Base-by-base conservation (phyloP, 75 land plant genomes). In the Pinus taeda region DNA sequence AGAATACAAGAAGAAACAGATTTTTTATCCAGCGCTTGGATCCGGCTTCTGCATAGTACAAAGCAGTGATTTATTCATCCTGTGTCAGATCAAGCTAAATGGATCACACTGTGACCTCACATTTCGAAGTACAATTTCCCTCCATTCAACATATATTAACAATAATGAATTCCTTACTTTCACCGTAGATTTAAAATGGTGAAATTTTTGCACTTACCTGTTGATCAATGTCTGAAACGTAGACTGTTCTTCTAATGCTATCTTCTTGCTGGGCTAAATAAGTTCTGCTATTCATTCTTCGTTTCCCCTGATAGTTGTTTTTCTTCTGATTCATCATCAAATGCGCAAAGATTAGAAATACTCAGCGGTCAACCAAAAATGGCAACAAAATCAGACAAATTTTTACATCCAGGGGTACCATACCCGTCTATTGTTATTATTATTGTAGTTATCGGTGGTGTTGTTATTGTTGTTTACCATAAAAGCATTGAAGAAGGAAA, bases 231-330 rank as follows among this genome's bases (percentile, higher is more conserved):
- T 91, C 93, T 53, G 91, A 89, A 14, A 91, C 91, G 80, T 89
- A 91, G 3, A 91, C 93, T 72, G 93, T 91, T 82, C 91, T 82
- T 70, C 89, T 71, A 75, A 91, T 89, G 15, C 83, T 73, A 21
- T 91, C 93, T 20, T 91, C 93, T 45, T 89, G 73, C 80, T 91
- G 93, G 0, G 91, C 91, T 83, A 84, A 83, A 57, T 77, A 84
- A 57, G 87, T 82, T 75, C 93, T 80, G 64, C 78, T 83, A 49
- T 91, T 88, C 70, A 83, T 77, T 73, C 91, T 71, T 55, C 84
- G 73, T 56, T 76, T 86, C 18, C 82, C 86, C 39, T 82, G 80
- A 62, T 72, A 59, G 24, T 75, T 82, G 33, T 56, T 77, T 61
- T 81, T 80, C 73, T 81, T 86, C 83, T 84, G 81, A 83, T 76